Evolutionary conservation across 1,139 yeast genomes (phyloP), one percentile per base, ranked within the genome.

Genomic region (Debaryomyces sp.): DNA sequence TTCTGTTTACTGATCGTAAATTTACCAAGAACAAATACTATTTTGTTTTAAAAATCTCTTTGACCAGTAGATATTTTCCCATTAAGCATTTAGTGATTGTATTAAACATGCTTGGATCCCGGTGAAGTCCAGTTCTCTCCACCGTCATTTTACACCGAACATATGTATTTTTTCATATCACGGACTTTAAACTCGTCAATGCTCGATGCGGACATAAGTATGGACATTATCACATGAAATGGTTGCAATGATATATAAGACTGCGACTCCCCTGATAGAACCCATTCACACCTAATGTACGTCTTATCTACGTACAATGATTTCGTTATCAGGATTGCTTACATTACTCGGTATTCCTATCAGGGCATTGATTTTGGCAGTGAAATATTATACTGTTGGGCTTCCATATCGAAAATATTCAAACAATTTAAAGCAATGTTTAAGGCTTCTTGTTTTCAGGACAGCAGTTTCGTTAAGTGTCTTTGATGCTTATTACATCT

Each of bases 371-470:
- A 18, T 43, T 34, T 18, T 41, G n/a, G 15, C 46, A 10, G 17
- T 49, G 12, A 40, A 37, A 13, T 50, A 27, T 38, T 51, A 41
- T 38, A 44, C 52, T 7, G 43, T 47, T 12, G 53, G 54, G 5
- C 27, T 39, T 9, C 33, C 37, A 4, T 27, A 9, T 29, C 42
- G 54, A 12, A 51, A 47, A 38, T 44, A 21, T 36, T 32, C 43
- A n/a, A 45, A 47, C 17, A 37, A 36, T 41, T 41, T 51, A 15
- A 26, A 27, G 40, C 23, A 32, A 12, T 26, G 40, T 2, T 38
- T 51, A 27, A 49, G 45, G 29, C 41, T 50, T 2, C 13, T 33
- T 6, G 29, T 45, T 9, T 49, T 30, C 24, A 36, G 51, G 24
- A 39, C 42, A 5, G 50, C 49, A 4, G 12, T 49, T 5, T 37